phyloP scores from a whole-genome alignment of 306 rosid species.

The Trichosanthes cucumerina region DNA sequence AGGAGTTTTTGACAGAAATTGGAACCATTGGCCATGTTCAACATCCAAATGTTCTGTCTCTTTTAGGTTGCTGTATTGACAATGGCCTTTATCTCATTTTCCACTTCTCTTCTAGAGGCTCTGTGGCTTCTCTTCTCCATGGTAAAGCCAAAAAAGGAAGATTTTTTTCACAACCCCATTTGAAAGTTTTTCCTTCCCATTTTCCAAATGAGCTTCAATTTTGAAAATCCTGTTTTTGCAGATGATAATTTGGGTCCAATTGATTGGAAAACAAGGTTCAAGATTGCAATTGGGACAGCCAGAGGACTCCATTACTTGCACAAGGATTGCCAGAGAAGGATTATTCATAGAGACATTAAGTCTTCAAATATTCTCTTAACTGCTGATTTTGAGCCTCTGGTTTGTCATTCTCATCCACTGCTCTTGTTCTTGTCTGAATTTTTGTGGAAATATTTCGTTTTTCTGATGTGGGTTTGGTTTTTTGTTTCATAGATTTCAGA shows the following conservation, averaged over 20 bases:
- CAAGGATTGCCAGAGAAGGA: slow-evolving; percentile 86
- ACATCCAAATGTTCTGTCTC: slow-evolving; percentile 65
- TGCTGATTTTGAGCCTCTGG: slow-evolving; percentile 74
- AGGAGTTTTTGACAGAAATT: slow-evolving; percentile 82
- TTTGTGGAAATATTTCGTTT: background rate
- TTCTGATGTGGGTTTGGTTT: background rate
- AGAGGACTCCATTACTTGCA: slow-evolving; percentile 84
- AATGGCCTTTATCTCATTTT: slow-evolving; percentile 80
- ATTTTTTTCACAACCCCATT: background rate
- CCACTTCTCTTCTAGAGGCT: slow-evolving; percentile 64
- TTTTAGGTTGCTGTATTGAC: slow-evolving; percentile 77
- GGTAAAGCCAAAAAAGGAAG: slow-evolving; percentile 30
- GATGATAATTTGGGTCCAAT: slow-evolving; percentile 54
- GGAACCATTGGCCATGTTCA: slow-evolving; percentile 85
- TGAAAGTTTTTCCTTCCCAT: background rate
- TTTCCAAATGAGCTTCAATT: background rate
- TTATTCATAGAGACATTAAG: slow-evolving; percentile 82
- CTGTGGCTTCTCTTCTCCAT: slow-evolving; percentile 77
- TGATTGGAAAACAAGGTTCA: slow-evolving; percentile 82
- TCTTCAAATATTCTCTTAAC: slow-evolving; percentile 64
- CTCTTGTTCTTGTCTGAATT: background rate
- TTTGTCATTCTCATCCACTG: slow-evolving; percentile 5
- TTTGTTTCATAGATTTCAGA: slow-evolving; percentile 58
- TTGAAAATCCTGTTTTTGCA: slow-evolving; percentile 12
- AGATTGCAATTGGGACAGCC: slow-evolving; percentile 72